A percentile compares a stretch with the other conserved stretches of the same genome.
phyloP scores from a whole-genome alignment of 768 basidiomycete genomes.

The Podaxis mareebaensis region DNA sequence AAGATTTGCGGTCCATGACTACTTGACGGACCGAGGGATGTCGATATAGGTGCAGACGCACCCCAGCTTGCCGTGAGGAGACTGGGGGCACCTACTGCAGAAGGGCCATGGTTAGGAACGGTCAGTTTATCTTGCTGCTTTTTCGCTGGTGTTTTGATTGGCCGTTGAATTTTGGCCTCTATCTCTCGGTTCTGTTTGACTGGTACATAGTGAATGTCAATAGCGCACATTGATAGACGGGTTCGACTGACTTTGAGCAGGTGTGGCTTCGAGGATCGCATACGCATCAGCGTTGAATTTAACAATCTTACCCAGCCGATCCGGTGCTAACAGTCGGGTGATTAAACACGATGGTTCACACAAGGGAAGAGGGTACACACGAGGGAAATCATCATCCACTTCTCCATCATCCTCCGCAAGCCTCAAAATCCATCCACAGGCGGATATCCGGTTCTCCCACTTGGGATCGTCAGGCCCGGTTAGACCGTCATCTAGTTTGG shows the following conservation, averaged over 20 bases:
- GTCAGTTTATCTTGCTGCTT: slow-evolving; percentile 49
- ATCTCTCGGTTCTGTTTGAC: slow-evolving; percentile 77
- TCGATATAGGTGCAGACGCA: slow-evolving; percentile 55
- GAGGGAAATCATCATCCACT: slow-evolving; percentile 98
- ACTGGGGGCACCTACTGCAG: slow-evolving; percentile 42
- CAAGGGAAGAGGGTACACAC: slow-evolving; percentile 46
- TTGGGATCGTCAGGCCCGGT: slow-evolving; percentile 62
- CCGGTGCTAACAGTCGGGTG: slow-evolving; percentile 67
- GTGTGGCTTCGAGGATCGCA: slow-evolving; percentile 78
- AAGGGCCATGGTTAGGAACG: slow-evolving; percentile 40
- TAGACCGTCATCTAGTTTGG: slow-evolving; percentile 70
- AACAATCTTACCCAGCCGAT: slow-evolving; percentile 78
- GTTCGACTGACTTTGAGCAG: slow-evolving; percentile 58
- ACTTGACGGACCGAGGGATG: slow-evolving; percentile 67
- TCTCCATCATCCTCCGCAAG: slow-evolving; percentile 98
- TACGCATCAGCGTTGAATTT: slow-evolving; percentile 92
- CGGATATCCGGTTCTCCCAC: slow-evolving; percentile 59
- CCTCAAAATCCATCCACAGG: slow-evolving; percentile 88
- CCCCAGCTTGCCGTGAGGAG: slow-evolving; percentile 45
- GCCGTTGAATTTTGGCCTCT: slow-evolving; percentile 79
- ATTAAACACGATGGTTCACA: slow-evolving; percentile 11
- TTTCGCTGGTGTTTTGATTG: slow-evolving; percentile 71
- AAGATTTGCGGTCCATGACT: slow-evolving; percentile 82
- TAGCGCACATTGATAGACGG: not conserved
- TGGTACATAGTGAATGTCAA: slow-evolving; percentile 30